Percentiles rank a stretch among this genome's conserved stretches.
Conservation (phyloP, 2,329 filamentous ascomycete species). For the Exserohilum rostratum region DNA sequence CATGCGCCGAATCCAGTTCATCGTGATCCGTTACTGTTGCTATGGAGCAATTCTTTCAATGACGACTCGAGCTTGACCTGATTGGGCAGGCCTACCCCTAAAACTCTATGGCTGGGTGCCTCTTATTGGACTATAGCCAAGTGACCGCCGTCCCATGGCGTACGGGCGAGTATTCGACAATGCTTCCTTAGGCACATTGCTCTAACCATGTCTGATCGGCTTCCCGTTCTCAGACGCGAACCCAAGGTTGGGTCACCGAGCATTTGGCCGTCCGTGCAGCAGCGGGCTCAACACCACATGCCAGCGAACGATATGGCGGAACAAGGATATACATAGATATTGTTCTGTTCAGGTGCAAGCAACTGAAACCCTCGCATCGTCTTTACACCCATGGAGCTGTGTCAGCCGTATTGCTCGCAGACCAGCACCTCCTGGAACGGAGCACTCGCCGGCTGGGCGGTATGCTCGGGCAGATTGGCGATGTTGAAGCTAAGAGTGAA, state of each 20-base stretch:
- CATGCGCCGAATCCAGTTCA: background rate
- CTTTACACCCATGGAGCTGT: background rate
- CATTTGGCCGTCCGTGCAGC: constrained; percentile 4
- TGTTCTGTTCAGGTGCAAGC: background rate
- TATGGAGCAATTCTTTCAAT: constrained; percentile 15
- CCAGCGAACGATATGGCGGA: background rate
- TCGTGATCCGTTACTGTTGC: background rate
- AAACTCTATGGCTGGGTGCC: background rate
- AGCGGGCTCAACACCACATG: background rate
- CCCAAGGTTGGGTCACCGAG: constrained; percentile 9
- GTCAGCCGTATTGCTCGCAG: background rate
- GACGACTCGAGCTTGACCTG: constrained; percentile 17
- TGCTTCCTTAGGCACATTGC: constrained; percentile 1
- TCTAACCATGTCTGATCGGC: constrained; percentile 7
- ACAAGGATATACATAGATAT: background rate
- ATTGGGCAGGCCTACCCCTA: constrained; percentile 19
- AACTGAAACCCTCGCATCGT: background rate
- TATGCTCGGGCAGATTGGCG: constrained; percentile 6
- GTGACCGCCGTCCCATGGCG: background rate
- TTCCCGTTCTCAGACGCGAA: constrained; percentile 1
- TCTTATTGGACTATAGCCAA: background rate
- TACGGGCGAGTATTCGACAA: constrained; percentile 1
- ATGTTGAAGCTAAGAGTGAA: background rate
- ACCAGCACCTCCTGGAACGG: background rate
- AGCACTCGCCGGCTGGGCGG: background rate